A percentile compares a stretch with the other conserved stretches of the same genome.
Evolutionary conservation across 805 yeast species (phyloP).

Genomic region (Zygoascus tannicola): DNA sequence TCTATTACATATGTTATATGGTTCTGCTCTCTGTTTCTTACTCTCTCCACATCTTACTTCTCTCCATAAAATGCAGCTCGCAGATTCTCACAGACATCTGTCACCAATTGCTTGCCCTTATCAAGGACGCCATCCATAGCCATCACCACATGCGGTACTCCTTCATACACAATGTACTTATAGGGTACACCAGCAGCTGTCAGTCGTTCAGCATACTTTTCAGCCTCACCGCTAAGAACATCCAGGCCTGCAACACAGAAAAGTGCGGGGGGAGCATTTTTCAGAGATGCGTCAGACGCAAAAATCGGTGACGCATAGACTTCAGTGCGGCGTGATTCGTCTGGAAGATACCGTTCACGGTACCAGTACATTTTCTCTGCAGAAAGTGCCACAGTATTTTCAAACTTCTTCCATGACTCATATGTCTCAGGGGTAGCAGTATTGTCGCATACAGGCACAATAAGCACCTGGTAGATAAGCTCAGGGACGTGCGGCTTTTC

Average conservation of each 20-base stretch:
- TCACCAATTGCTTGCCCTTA: slow-evolving; percentile 9
- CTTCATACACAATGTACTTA: slow-evolving; percentile 27
- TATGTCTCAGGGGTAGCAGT: slow-evolving; percentile 28
- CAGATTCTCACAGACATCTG: slow-evolving; percentile 10
- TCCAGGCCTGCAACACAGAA: slow-evolving; percentile 34
- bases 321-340: slow-evolving; percentile 22
- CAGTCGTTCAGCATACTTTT: slow-evolving; percentile 34
- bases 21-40: no score
- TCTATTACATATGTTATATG: no score
- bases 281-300: slow-evolving; percentile 33
- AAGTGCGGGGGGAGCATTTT: slow-evolving; percentile 19
- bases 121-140: slow-evolving; percentile 35
- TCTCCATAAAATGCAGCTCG: slow-evolving; percentile 6
- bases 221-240: slow-evolving; percentile 40
- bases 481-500: slow-evolving; percentile 25
- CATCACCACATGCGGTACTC: slow-evolving; percentile 41
- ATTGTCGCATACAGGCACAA: slow-evolving; percentile 28
- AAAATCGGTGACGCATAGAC: slow-evolving; percentile 37
- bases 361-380: slow-evolving; percentile 42
- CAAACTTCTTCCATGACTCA: slow-evolving; percentile 29
- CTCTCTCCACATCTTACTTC: no score
- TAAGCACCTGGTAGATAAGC: slow-evolving; percentile 33
- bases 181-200: slow-evolving; percentile 29
- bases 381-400: slow-evolving; percentile 32
- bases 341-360: slow-evolving; percentile 35